Evolutionary conservation across 768 basidiomycete genomes (phyloP).

Genomic region (Sistotremastrum niveocremeum): DNA sequence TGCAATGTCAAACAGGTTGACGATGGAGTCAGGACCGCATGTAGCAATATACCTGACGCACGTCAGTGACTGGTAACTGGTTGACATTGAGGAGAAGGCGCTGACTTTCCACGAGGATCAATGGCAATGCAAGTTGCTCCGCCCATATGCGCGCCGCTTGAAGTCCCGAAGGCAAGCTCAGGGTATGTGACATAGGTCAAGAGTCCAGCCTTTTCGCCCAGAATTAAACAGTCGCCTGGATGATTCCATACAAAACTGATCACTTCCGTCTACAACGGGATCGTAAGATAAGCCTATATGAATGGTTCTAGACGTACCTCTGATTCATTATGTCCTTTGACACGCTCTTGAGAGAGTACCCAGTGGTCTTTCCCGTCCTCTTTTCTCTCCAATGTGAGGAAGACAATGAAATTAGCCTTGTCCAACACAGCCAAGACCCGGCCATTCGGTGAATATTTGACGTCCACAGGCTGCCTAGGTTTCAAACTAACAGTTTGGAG

Average conservation of each 20-base stretch:
- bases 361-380: no score
- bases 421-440: constrained; percentile 10
- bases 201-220: no score
- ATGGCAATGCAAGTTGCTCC: constrained; percentile 66
- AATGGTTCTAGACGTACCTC: no score
- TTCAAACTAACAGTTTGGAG: no score
- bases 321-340: no score
- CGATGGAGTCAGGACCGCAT: constrained; percentile 70
- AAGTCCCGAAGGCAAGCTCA: constrained; percentile 10
- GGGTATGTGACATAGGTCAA: constrained; percentile 27
- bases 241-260: no score
- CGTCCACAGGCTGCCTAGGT: constrained; percentile 42
- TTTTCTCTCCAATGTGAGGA: no score
- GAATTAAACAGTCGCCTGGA: no score
- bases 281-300: no score
- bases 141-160: constrained; percentile 47
- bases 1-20: constrained; percentile 66
- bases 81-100: not conserved
- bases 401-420: no score
- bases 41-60: constrained; percentile 56
- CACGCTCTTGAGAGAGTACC: no score
- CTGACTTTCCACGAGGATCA: constrained; percentile 65
- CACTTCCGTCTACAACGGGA: no score
- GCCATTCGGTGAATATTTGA: constrained; percentile 66
- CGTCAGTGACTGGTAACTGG: not conserved